Percentiles rank a stretch among this genome's conserved stretches.
Evolutionary conservation across 192 early-diverging fungal genomes (phyloP).

Genomic region (Coemansia asiatica): DNA sequence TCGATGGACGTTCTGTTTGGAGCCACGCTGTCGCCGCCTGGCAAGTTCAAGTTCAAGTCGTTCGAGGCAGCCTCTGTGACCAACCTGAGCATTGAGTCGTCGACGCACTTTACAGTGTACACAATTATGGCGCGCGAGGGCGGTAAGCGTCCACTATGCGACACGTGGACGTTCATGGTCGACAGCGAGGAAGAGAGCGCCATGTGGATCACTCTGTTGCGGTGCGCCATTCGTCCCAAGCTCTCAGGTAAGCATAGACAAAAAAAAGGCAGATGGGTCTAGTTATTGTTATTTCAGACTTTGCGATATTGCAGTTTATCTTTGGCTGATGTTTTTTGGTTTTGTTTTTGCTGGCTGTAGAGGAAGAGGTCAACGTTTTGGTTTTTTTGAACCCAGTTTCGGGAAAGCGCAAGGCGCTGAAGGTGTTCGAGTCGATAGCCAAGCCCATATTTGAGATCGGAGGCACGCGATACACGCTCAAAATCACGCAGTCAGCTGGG

Average conservation of each 20-base stretch:
- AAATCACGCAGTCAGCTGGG: constrained; percentile 34
- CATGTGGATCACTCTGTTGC: constrained; percentile 39
- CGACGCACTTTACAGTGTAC: constrained; percentile 56
- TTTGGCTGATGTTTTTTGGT: not conserved
- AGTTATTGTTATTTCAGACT: too few relatives aligned
- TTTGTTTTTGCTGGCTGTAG: constrained; percentile 18
- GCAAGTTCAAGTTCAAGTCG: constrained; percentile 54
- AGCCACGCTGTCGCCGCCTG: constrained; percentile 42
- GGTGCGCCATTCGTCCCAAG: constrained; percentile 37
- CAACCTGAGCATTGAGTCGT: constrained; percentile 34
- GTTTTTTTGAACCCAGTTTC: constrained; percentile 50
- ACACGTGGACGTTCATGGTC: constrained; percentile 52
- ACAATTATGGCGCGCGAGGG: constrained; percentile 39
- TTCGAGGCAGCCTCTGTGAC: constrained; percentile 32
- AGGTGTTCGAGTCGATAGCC: constrained; percentile 48
- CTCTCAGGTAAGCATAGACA: constrained; percentile 27
- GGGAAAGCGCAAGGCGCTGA: constrained; percentile 41
- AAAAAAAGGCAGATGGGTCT: too few relatives aligned
- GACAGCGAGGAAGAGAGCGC: constrained; percentile 47
- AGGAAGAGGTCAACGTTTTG: constrained; percentile 21
- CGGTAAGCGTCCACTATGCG: constrained; percentile 49
- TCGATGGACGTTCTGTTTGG: constrained; percentile 52
- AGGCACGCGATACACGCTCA: constrained; percentile 31
- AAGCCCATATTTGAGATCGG: constrained; percentile 51
- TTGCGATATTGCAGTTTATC: too few relatives aligned